Conservation (phyloP, 108 stramenopile genomes). For the Skeletonema grethae region DNA sequence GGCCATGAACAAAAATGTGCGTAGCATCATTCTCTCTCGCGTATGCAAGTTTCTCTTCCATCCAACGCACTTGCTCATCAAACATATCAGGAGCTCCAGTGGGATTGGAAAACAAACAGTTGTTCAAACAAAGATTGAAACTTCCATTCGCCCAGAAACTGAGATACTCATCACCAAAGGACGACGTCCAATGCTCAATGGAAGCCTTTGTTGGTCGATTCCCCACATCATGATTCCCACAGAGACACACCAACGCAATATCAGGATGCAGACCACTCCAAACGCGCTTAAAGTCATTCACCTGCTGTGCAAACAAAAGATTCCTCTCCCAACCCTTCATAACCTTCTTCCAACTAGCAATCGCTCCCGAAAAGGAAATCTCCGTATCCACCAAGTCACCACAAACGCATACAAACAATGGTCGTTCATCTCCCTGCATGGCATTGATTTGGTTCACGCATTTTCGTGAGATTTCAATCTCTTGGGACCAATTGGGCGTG, state of each 20-base stretch:
- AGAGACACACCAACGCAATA: conserved; percentile 52
- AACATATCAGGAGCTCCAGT: conserved; percentile 26
- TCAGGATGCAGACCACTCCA: conserved; percentile 32
- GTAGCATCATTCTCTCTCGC: conserved; percentile 32
- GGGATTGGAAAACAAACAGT: conserved; percentile 27
- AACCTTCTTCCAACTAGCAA: conserved; percentile 35
- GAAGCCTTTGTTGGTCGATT: conserved; percentile 37
- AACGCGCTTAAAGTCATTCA: conserved; percentile 36
- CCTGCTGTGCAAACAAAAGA: conserved; percentile 27
- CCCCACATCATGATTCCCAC: conserved; percentile 57
- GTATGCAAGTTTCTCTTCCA: conserved; percentile 29
- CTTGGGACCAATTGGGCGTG: conserved; percentile 21
- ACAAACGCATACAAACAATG: conserved; percentile 33
- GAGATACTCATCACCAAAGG: conserved; percentile 43
- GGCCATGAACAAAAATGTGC: conserved; percentile 34
- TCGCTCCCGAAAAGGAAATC: conserved; percentile 24
- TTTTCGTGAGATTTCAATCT: conserved; percentile 32
- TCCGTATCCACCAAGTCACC: conserved; percentile 42
- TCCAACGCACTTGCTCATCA: conserved; percentile 23
- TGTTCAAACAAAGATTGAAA: conserved; percentile 34
- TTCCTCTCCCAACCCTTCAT: conserved; percentile 33
- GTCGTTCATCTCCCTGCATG: conserved; percentile 30
- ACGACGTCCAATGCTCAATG: conserved; percentile 27
- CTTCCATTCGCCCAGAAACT: conserved; percentile 31
- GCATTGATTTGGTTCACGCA: conserved; percentile 32